Evolutionary conservation across 352 stramenopile species (phyloP).

Genomic region (Peronospora destructor): DNA sequence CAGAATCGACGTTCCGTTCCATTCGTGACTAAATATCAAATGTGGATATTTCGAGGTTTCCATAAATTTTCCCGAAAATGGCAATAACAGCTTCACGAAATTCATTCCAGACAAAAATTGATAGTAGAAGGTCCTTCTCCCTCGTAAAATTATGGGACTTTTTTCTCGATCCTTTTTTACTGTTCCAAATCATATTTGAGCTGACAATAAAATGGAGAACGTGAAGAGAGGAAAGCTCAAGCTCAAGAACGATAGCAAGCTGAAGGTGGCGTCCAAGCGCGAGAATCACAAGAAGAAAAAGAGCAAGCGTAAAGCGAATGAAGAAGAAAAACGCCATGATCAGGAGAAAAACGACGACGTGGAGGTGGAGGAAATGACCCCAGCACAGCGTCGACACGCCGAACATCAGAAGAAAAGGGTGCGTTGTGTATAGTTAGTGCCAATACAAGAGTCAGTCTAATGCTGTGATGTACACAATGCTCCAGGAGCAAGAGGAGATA

Average conservation of each 20-base stretch:
- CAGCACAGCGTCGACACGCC: slow-evolving; percentile 68
- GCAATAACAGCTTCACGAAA: too few relatives aligned
- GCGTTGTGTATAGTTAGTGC: slow-evolving; percentile 13
- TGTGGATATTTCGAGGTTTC: too few relatives aligned
- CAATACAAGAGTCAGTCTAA: background rate
- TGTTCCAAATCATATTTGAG: background rate
- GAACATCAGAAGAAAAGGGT: slow-evolving; percentile 78
- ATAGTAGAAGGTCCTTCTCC: too few relatives aligned
- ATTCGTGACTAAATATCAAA: slow-evolving; percentile 10
- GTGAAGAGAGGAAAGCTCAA: slow-evolving; percentile 81
- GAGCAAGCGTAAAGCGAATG: slow-evolving; percentile 33
- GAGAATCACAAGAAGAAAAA: slow-evolving; percentile 55
- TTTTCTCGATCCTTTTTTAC: too few relatives aligned
- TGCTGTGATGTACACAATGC: slow-evolving; percentile 1
- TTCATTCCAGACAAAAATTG: too few relatives aligned
- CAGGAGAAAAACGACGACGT: slow-evolving; percentile 15
- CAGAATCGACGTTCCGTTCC: slow-evolving; percentile 7
- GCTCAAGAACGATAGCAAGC: slow-evolving; percentile 55
- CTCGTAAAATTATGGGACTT: too few relatives aligned
- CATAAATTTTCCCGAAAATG: too few relatives aligned
- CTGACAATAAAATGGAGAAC: slow-evolving; percentile 62
- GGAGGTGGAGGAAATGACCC: slow-evolving; percentile 48
- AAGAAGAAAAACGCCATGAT: slow-evolving; percentile 17
- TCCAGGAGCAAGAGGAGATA: slow-evolving; percentile 80
- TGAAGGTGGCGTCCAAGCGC: slow-evolving; percentile 53